Evolutionary conservation across 495 filamentous ascomycete genomes (phyloP).

Genomic region (Hypoxylon lienhwacheense): DNA sequence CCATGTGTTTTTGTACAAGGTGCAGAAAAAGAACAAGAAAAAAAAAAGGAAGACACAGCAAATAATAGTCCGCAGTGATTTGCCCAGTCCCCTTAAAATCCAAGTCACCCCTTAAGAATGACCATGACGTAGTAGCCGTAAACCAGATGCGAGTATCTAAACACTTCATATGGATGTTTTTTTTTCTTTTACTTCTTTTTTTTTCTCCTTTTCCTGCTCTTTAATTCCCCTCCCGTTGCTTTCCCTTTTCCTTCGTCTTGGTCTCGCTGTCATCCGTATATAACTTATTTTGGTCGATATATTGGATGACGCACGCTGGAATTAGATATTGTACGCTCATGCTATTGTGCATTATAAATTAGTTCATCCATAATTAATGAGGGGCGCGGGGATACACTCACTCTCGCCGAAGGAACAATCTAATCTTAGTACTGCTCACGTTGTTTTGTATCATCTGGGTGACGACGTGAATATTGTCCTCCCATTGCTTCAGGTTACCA

Average conservation of each 20-base stretch:
- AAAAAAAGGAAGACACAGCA: too few relatives aligned
- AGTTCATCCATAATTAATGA: slow-evolving; percentile 35
- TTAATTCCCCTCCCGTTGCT: slow-evolving; percentile 22
- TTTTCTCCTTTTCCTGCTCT: too few relatives aligned
- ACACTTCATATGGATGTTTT: too few relatives aligned
- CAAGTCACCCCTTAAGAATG: neutral
- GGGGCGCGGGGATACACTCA: slow-evolving; percentile 61
- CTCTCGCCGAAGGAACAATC: slow-evolving; percentile 77
- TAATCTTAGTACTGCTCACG: slow-evolving; percentile 86
- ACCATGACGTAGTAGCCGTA: slow-evolving; percentile 12
- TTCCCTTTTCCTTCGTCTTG: slow-evolving; percentile 42
- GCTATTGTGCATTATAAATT: slow-evolving; percentile 1
- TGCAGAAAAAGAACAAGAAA: slow-evolving; percentile 11
- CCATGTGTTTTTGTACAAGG: slow-evolving; percentile 1
- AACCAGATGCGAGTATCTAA: slow-evolving; percentile 1
- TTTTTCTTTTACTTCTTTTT: too few relatives aligned
- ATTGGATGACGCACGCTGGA: slow-evolving; percentile 68
- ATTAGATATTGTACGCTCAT: slow-evolving; percentile 55
- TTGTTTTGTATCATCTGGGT: slow-evolving; percentile 89
- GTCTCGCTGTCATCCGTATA: slow-evolving; percentile 65
- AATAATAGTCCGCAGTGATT: too few relatives aligned
- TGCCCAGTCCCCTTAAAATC: too few relatives aligned
- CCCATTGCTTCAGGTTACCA: slow-evolving; percentile 66
- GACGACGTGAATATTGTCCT: slow-evolving; percentile 80
- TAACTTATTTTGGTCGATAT: slow-evolving; percentile 73